Evolutionary conservation across 768 basidiomycete species (phyloP), one percentile per base, ranked within the genome.

Genomic region (Trichaptum fuscoviolaceum): DNA sequence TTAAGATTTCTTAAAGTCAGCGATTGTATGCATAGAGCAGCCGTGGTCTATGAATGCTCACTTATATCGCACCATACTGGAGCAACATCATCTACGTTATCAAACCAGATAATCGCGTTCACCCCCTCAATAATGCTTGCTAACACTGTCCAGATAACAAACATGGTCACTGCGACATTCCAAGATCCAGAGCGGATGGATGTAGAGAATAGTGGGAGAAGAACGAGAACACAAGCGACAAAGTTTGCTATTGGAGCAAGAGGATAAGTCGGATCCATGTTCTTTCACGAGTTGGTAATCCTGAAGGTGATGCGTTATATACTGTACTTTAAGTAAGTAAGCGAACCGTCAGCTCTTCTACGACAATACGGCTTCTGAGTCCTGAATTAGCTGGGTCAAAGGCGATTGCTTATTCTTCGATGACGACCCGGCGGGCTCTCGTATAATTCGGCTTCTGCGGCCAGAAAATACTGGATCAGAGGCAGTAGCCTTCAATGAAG

Each of bases 31-130:
- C 8, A 30, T 8, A 30, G 8, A 30, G 30, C 2, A 30, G 2
- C 4, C 8, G 30, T 30, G 30, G 8, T 2, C 4, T 2, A 30
- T 3, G 42, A 12, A 20, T n/a, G 15, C 59, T 61, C 23, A 61
- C 59, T 17, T 3, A 61, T 61, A 61, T 61, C 59, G 15, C 59
- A 61, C 59, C 59, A 61, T 2, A 61, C 17, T 4, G 59, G 59
- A 17, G 59, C 59, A 6, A 25, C 25, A 34, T 61, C 15, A 2
- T 25, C 9, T 1, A 18, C 59, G 24, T 61, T 61, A 25, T 34
- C 23, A 2, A 9, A 34, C 59, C 59, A 61, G 8, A 61, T 61
- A 34, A 61, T 61, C 8, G 59, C 24, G 23, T 61, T 20, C 25
- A 61, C 59, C 20, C 15, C 42, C 15, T 2, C 3, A 52, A 52